Percentiles rank a stretch among this genome's conserved stretches.
Evolutionary conservation across 108 stramenopile genomes (phyloP).

Genomic region (Fragilariopsis cylindrus): DNA sequence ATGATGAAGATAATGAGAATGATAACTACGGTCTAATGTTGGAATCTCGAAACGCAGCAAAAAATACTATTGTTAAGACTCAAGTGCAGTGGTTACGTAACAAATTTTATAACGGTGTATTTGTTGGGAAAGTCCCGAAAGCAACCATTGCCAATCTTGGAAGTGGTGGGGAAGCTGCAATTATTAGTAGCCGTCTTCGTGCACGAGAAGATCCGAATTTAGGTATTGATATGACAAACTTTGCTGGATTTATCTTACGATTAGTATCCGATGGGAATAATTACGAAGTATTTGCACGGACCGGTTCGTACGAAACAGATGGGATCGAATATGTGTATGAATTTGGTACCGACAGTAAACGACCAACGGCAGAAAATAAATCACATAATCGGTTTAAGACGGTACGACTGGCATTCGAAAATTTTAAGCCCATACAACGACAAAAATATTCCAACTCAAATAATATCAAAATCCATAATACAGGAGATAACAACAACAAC

Average conservation of each 20-base stretch:
- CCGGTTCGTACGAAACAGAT: conserved; percentile 57
- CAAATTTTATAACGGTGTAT: conserved; percentile 74
- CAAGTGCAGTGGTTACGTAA: conserved; percentile 77
- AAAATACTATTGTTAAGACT: conserved; percentile 23
- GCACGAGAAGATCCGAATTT: conserved; percentile 66
- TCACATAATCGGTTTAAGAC: conserved; percentile 66
- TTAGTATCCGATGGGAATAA: conserved; percentile 74
- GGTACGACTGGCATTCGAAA: conserved; percentile 51
- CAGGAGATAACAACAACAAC: neutral
- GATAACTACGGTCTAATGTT: conserved; percentile 15
- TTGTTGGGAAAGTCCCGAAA: conserved; percentile 66
- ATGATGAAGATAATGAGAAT: conserved; percentile 21
- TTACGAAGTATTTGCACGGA: conserved; percentile 78
- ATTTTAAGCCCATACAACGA: conserved; percentile 38
- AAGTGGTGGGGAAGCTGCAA: conserved; percentile 60
- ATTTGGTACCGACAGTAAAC: conserved; percentile 69
- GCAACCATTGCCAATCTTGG: neutral
- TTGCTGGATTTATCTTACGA: conserved; percentile 77
- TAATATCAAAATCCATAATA: neutral
- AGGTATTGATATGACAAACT: conserved; percentile 71
- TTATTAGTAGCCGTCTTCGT: conserved; percentile 68
- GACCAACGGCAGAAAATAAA: conserved; percentile 36
- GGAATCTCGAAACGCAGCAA: conserved; percentile 14
- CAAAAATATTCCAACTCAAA: conserved; percentile 12
- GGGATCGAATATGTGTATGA: conserved; percentile 84